These are phyloP conservation scores for Taiozyma onychis DNA, from an alignment of 1,139 yeast genomes.

Conservation along the genomic window DNA sequence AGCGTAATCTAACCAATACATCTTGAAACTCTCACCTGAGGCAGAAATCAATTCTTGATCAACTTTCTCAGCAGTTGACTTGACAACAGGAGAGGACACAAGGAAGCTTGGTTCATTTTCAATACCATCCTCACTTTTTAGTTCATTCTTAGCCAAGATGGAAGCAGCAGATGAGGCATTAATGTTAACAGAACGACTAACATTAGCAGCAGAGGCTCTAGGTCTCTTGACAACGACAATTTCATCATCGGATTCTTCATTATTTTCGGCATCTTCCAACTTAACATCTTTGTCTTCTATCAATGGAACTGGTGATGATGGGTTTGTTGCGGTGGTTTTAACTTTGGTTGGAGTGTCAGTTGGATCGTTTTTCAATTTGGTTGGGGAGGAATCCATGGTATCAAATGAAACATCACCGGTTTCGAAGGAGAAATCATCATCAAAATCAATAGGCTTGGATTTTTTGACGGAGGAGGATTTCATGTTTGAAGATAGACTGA, in stretches of 20 bases:
- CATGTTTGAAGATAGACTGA: constrained; percentile 4
- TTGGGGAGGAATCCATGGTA: constrained; percentile 22
- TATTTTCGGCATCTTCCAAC: constrained; percentile 10
- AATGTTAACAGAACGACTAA: constrained; percentile 28
- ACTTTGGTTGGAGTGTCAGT: background rate
- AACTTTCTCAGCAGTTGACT: constrained; percentile 38
- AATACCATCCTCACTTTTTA: constrained; percentile 8
- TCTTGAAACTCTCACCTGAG: constrained; percentile 41
- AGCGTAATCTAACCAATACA: constrained; percentile 89
- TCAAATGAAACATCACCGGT: constrained; percentile 18
- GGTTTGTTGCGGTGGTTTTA: constrained; percentile 3
- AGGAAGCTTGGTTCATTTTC: constrained; percentile 5
- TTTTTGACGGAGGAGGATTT: constrained; percentile 9
- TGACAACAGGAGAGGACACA: constrained; percentile 17
- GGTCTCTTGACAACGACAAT: constrained; percentile 30
- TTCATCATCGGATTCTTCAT: constrained; percentile 30
- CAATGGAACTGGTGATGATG: background rate
- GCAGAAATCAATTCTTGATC: constrained; percentile 40
- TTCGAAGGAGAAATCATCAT: constrained; percentile 18
- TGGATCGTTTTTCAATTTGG: constrained; percentile 10
- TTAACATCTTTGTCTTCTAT: constrained; percentile 15
- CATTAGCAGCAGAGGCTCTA: constrained; percentile 26
- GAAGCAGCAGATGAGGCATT: constrained; percentile 8
- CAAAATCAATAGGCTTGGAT: constrained; percentile 5
- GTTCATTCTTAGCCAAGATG: constrained; percentile 4